phyloP scores from a whole-genome alignment of 495 filamentous ascomycete species.

The Friedmanniomyces simplex region DNA sequence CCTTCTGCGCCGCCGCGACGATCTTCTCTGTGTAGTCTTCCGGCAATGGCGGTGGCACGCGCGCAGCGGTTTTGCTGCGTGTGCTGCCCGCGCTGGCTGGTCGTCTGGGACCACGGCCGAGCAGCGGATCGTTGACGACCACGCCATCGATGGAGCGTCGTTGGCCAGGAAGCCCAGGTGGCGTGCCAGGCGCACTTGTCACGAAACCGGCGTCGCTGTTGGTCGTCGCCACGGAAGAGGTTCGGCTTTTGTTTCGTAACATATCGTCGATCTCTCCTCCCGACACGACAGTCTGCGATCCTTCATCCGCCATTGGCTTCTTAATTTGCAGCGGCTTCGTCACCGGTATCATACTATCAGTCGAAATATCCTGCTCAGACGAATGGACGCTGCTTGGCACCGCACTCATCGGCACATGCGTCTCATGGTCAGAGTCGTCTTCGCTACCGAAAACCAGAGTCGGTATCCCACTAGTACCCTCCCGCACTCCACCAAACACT shows the following conservation, averaged over 20 bases:
- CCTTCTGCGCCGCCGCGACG: slow-evolving; percentile 53
- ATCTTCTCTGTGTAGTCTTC: slow-evolving; percentile 74
- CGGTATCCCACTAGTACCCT: not conserved
- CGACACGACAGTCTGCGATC: slow-evolving; percentile 32
- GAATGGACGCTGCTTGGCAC: not conserved
- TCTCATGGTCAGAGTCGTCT: not conserved
- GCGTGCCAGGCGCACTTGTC: not conserved
- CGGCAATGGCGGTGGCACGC: slow-evolving; percentile 63
- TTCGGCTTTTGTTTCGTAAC: slow-evolving; percentile 17
- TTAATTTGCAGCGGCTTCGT: slow-evolving; percentile 10
- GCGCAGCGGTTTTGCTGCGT: slow-evolving; percentile 32
- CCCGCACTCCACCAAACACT: slow-evolving; percentile 11
- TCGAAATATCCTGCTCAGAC: not conserved
- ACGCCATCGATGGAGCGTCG: slow-evolving; percentile 10
- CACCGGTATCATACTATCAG: not conserved
- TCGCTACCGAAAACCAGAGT: slow-evolving; percentile 10
- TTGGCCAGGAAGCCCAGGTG: not conserved
- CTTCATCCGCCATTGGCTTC: slow-evolving; percentile 24
- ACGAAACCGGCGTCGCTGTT: slow-evolving; percentile 3
- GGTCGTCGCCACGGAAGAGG: slow-evolving; percentile 5
- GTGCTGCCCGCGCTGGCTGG: slow-evolving; percentile 64
- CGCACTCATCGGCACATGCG: not conserved
- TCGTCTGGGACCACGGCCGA: slow-evolving; percentile 34
- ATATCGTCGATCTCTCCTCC: slow-evolving; percentile 31
- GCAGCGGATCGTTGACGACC: slow-evolving; percentile 18